Evolutionary conservation across 2,329 filamentous ascomycete genomes (phyloP), one percentile per base, ranked within the genome.

Genomic region (Furcasterigmium sp.): DNA sequence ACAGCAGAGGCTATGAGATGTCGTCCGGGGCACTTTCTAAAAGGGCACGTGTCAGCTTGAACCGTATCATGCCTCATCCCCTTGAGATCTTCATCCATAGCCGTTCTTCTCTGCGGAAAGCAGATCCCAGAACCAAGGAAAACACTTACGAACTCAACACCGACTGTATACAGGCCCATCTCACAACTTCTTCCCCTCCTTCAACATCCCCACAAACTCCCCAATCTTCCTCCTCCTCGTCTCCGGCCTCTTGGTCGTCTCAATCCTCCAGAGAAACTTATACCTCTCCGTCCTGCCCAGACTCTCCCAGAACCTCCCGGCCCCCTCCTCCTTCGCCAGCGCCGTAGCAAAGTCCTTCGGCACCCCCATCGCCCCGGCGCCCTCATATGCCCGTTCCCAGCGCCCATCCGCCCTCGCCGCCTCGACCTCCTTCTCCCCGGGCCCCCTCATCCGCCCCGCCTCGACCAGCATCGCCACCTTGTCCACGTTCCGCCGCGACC

Each of bases 401-500:
- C 78, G 62, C 1, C 80, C 79, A 51, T 82, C 76, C 0, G 60
- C 63, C 56, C 73, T 76, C 0, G 78, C 79, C 1, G 70, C 67
- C 7, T 79, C 71, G 3, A 83, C 65, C 32, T 73, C 73, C 1
- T 59, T 65, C 32, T 69, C 52, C 0, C 78, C 78, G 0, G 70
- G 57, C 0, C 64, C 61, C 0, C 60, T 60, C 70, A 83, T 79
- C 2, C 69, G 65, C 0, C 70, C 73, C 8, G 69, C 59, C 1
- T 57, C 55, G 2, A 65, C 57, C 3, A 84, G 58, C 5, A 51
- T 53, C 1, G 60, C 65, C 7, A 80, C 66, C 14, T 76, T 73
- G 9, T 60, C 61, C 3, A 82, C 75, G 51, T 84, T 84, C 34
- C 77, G 73, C 46, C 72, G 67, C 3, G 78, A 82, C 79, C 79